These are phyloP conservation scores for Hsuehochloa calcarea DNA, from an alignment of 176 grass and related monocot genomes.

Conservation along the genomic window DNA sequence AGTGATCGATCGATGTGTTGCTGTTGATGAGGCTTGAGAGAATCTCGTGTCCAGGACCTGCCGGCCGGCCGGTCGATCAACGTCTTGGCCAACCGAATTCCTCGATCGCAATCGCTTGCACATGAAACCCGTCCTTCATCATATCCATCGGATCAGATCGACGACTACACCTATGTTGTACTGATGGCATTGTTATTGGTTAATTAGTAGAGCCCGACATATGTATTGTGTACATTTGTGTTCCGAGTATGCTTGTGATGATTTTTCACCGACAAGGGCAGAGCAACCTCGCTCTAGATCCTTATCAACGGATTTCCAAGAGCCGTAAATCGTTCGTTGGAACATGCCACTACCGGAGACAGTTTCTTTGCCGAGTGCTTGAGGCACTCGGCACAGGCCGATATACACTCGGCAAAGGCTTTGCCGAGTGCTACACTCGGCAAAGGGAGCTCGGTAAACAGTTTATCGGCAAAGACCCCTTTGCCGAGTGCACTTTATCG, in stretches of 20 bases:
- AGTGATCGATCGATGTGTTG: neutral
- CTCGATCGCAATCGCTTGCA: neutral
- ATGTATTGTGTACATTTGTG: neutral
- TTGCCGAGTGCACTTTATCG: no score
- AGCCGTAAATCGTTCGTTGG: no score
- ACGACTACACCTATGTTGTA: neutral
- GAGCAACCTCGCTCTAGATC: neutral
- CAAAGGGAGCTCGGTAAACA: no score
- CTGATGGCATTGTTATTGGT: neutral
- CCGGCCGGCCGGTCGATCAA: neutral
- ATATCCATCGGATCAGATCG: neutral
- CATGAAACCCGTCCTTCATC: neutral
- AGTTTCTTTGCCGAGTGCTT: no score
- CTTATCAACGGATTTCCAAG: no score
- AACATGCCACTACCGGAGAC: no score
- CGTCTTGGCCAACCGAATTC: neutral
- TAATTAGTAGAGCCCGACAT: neutral
- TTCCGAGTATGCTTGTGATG: neutral
- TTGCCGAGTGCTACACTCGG: no score
- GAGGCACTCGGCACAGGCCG: no score
- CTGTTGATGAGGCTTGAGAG: neutral
- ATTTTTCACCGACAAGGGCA: neutral
- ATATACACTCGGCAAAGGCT: no score
- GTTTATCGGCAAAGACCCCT: no score
- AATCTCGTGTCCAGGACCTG: neutral